Base-by-base conservation (phyloP, 768 basidiomycete species). In the Trametes cubensis region DNA sequence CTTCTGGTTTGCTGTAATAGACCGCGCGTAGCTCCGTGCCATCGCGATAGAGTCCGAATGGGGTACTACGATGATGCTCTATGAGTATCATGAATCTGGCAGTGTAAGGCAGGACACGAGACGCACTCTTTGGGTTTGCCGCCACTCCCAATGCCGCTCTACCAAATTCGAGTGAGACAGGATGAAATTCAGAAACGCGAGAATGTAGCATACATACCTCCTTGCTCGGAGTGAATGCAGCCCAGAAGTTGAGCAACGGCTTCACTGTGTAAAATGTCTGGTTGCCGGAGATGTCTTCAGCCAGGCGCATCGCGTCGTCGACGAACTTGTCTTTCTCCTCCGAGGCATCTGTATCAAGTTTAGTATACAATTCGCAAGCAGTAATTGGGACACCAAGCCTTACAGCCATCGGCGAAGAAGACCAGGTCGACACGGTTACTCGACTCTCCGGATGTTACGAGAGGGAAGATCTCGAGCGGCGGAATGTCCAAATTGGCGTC, bases 211-310 rank as follows among this genome's bases (percentile, higher is more conserved):
- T 25, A 60, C 66, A 17, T 39, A 88, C 91, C 79, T 91, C 88
- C 62, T 80, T 80, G 71, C 90, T 92, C 0, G 90, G 85, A 20
- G 87, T 78, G 65, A 90, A 92, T 0, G 87, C 88, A 6, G 87
- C 90, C 88, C 89, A 93, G 65, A 92, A 90, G 69, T 92, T 92
- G 65, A 92, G 74, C 48, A 92, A 75, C 3, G 89, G 89, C 66
- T 82, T 83, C 20, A 93, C 89, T 0, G 88, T 86, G 63, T 86
- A 80, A 71, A 91, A 92, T 0, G 90, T 91, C 65, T 89, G 86
- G 68, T 90, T 90, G 28, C 80, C 74, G 2, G 90, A 85, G 38
- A 92, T 78, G 69, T 90, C 90, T 47, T 80, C 70, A 0, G 88
- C 90, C 11, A 92, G 82, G 28, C 86, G 80, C 53, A 72, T 71